A percentile compares a stretch with the other conserved stretches of the same genome.
phyloP scores from a whole-genome alignment of 2,329 filamentous ascomycete genomes.

The Neurospora crassa region DNA sequence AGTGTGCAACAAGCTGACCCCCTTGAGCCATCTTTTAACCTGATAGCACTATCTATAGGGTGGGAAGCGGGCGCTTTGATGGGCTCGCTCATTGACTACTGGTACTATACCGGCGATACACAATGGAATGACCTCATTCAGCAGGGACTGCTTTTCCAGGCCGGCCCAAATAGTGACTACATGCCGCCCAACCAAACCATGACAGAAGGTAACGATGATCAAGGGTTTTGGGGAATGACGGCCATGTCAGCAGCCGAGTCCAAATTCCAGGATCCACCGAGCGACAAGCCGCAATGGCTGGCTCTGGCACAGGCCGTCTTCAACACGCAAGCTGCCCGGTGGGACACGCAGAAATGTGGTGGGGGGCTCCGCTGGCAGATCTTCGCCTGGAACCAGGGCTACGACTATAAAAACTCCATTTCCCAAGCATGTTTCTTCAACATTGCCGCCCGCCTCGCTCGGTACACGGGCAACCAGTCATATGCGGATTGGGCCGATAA shows the following conservation, averaged over 20 bases:
- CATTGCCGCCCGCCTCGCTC: constrained; percentile 47
- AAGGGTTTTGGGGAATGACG: constrained; percentile 64
- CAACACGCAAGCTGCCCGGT: constrained; percentile 65
- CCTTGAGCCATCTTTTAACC: neutral
- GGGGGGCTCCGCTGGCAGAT: constrained; percentile 82
- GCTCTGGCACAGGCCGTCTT: constrained; percentile 71
- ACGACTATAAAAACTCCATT: constrained; percentile 55
- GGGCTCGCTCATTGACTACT: constrained; percentile 68
- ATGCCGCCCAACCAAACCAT: constrained; percentile 66
- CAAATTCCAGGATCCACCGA: constrained; percentile 52
- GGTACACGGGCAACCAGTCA: constrained; percentile 66
- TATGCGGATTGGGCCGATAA: constrained; percentile 71
- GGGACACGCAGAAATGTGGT: constrained; percentile 59
- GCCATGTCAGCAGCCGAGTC: constrained; percentile 63
- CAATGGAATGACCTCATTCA: constrained; percentile 60
- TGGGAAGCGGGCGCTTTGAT: constrained; percentile 70
- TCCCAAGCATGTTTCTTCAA: constrained; percentile 44
- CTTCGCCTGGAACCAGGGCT: constrained; percentile 72
- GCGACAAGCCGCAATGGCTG: constrained; percentile 53
- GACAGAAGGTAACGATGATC: constrained; percentile 65
- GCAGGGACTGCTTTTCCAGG: constrained; percentile 64
- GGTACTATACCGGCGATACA: constrained; percentile 69
- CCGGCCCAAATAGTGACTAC: constrained; percentile 62
- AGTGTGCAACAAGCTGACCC: neutral
- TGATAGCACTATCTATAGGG: constrained; percentile 27